Conservation (phyloP, 768 basidiomycete genomes). For the Tylopilus balloui region DNA sequence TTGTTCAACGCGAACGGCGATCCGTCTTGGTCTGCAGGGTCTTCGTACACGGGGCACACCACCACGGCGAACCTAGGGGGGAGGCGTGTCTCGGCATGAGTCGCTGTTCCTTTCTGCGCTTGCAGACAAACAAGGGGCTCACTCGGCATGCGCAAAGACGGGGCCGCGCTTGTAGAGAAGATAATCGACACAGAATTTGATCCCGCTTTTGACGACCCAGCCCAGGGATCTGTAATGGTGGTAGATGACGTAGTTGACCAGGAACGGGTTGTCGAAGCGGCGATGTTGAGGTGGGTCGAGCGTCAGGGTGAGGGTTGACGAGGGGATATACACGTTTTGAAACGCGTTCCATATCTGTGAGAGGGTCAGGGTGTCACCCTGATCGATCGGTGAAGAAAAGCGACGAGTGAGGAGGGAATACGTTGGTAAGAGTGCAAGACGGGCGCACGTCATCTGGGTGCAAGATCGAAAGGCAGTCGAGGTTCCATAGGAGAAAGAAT, state of each 20-base stretch:
- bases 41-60: slow-evolving; percentile 88
- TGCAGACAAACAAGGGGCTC: slow-evolving; percentile 29
- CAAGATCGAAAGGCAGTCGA: slow-evolving; percentile 75
- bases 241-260: slow-evolving; percentile 84
- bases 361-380: slow-evolving; percentile 55
- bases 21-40: slow-evolving; percentile 60
- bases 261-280: slow-evolving; percentile 86
- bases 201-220: slow-evolving; percentile 93
- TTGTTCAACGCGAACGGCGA: slow-evolving; percentile 67
- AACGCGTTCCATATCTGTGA: slow-evolving; percentile 62
- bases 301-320: slow-evolving; percentile 31
- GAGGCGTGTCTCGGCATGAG: background rate
- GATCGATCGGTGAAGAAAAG: background rate
- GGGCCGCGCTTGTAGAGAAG: slow-evolving; percentile 93
- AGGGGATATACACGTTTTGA: slow-evolving; percentile 50
- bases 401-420: background rate
- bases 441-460: slow-evolving; percentile 61
- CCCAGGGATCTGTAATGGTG: slow-evolving; percentile 96
- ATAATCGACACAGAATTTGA: slow-evolving; percentile 97
- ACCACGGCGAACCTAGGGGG: slow-evolving; percentile 76
- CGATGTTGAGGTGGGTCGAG: slow-evolving; percentile 25
- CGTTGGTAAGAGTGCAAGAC: background rate
- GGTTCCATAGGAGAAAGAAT: slow-evolving; percentile 80
- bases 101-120: background rate
- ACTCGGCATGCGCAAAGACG: slow-evolving; percentile 96